These are phyloP conservation scores for Solanum habrochaites DNA, from an alignment of 257 asterid genomes.

Conservation along the genomic window DNA sequence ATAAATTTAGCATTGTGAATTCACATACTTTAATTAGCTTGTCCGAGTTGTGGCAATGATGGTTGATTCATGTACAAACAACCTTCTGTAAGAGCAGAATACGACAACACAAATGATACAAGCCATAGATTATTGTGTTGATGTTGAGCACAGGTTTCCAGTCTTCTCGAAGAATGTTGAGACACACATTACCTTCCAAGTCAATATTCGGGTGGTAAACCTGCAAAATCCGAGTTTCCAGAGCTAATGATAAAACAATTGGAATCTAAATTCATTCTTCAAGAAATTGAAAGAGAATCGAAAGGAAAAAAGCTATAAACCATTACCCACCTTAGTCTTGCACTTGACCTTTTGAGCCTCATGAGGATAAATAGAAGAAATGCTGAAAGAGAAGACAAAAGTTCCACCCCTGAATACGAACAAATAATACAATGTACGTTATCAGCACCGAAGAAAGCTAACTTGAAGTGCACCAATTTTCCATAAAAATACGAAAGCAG, in stretches of 20 bases:
- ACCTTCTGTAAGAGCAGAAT: too few relatives aligned
- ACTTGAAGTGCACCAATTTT: not conserved
- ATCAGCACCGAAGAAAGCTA: not conserved
- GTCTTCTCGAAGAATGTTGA: too few relatives aligned
- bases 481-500: not conserved
- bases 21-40: too few relatives aligned
- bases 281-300: not conserved
- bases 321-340: constrained; percentile 72
- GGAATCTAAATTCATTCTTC: not conserved
- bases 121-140: too few relatives aligned
- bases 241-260: not conserved
- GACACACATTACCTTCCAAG: too few relatives aligned
- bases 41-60: too few relatives aligned
- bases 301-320: not conserved
- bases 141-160: too few relatives aligned
- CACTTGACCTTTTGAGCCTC: constrained; percentile 98
- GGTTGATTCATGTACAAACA: too few relatives aligned
- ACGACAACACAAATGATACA: too few relatives aligned
- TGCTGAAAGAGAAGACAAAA: constrained; percentile 78
- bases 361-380: constrained; percentile 90
- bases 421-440: not conserved
- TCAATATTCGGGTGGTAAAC: constrained; percentile 97
- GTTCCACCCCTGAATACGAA: constrained; percentile 52
- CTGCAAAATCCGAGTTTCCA: constrained; percentile 20
- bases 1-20: too few relatives aligned